phyloP scores from a whole-genome alignment of 2,329 filamentous ascomycete species.

The Pseudocercospora crystallina region DNA sequence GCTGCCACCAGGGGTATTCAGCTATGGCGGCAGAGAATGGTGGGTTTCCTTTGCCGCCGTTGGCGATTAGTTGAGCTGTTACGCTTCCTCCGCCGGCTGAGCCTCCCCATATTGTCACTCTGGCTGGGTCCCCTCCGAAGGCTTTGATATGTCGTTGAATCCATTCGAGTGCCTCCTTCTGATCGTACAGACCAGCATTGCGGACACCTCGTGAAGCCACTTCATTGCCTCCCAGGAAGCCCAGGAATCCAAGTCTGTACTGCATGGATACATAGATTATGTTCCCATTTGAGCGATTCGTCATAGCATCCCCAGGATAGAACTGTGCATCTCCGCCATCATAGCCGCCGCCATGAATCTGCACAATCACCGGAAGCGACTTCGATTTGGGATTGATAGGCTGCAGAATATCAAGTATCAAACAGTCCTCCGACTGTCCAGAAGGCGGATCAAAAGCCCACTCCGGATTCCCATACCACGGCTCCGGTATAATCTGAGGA shows the following conservation, averaged over 20 bases:
- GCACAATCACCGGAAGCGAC: slow-evolving; percentile 31
- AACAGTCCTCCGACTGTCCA: slow-evolving; percentile 37
- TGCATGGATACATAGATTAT: slow-evolving; percentile 35
- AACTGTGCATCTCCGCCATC: slow-evolving; percentile 30
- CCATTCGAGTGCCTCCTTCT: slow-evolving; percentile 31
- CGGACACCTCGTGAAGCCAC: slow-evolving; percentile 23
- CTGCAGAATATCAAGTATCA: slow-evolving; percentile 42
- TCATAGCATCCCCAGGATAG: slow-evolving; percentile 29
- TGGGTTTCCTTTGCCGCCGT: slow-evolving; percentile 28
- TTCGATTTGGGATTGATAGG: slow-evolving; percentile 34
- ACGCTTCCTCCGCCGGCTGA: slow-evolving; percentile 30
- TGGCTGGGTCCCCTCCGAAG: slow-evolving; percentile 32
- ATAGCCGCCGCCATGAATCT: slow-evolving; percentile 43
- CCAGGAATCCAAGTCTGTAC: slow-evolving; percentile 33
- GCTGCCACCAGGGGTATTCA: slow-evolving; percentile 38
- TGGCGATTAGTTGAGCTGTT: slow-evolving; percentile 15
- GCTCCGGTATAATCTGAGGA: slow-evolving; percentile 26
- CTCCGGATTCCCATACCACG: slow-evolving; percentile 5
- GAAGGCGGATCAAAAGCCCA: slow-evolving; percentile 4
- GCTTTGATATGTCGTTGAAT: slow-evolving; percentile 30
- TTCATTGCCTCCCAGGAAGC: slow-evolving; percentile 27
- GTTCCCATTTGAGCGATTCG: slow-evolving; percentile 34
- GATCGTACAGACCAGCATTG: slow-evolving; percentile 29
- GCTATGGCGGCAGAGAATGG: slow-evolving; percentile 46
- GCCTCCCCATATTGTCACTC: slow-evolving; percentile 29